phyloP scores from a whole-genome alignment of 1,139 yeast species.

The Magnusiomyces tetraspermus region DNA sequence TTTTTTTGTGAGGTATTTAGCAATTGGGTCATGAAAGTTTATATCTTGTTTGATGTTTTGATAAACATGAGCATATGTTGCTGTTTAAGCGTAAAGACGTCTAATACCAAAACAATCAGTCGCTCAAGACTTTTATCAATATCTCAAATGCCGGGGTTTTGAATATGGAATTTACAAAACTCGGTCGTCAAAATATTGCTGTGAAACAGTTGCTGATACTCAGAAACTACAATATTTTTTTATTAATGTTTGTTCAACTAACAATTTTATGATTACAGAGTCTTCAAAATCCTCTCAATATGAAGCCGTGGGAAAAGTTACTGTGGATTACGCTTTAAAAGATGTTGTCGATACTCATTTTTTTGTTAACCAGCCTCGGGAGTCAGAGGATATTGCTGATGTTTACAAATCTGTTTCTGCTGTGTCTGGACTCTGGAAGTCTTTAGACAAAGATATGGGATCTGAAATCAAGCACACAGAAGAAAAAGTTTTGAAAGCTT shows the following conservation, averaged over 20 bases:
- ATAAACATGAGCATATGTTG: no score
- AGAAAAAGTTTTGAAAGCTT: background rate
- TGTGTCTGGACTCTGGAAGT: background rate
- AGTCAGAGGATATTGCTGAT: conserved; percentile 5
- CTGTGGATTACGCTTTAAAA: background rate
- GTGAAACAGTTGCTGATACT: no score
- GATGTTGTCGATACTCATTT: background rate
- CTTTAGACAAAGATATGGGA: background rate
- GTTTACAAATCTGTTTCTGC: conserved; percentile 1
- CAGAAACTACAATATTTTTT: no score
- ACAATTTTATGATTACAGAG: background rate
- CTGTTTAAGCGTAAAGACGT: no score
- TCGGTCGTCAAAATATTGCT: no score
- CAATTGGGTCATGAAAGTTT: no score
- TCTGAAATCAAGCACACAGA: background rate
- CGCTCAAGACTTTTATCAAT: no score
- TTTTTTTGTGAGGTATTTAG: no score
- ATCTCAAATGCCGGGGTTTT: no score
- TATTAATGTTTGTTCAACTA: background rate
- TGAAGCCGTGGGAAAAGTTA: background rate
- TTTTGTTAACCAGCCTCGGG: conserved; percentile 3
- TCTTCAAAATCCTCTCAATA: background rate
- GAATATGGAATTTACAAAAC: no score
- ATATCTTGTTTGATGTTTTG: no score
- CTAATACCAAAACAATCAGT: no score